Percentiles rank a stretch among this genome's conserved stretches.
Conservation (phyloP, 108 stramenopile genomes). For the Cylindrotheca fusiformis region DNA sequence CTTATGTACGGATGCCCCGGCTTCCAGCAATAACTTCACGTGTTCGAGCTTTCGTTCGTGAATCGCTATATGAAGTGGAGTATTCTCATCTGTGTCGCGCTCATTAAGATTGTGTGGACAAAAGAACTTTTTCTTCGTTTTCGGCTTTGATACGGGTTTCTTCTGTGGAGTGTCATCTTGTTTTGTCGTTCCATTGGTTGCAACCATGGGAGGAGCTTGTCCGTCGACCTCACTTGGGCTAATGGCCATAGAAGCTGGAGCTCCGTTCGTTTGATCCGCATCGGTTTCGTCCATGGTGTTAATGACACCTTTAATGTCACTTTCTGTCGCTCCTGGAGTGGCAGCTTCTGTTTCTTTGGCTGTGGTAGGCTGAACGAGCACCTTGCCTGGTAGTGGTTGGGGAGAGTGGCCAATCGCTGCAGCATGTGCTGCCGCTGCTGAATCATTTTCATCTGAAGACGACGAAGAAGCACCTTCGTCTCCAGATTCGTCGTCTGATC, state of each 20-base stretch:
- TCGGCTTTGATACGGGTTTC: neutral
- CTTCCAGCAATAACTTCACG: constrained; percentile 70
- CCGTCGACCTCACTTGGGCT: neutral
- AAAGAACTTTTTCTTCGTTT: constrained; percentile 40
- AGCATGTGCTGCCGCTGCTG: constrained; percentile 64
- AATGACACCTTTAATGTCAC: neutral
- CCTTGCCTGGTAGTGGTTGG: constrained; percentile 16
- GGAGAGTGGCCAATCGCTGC: constrained; percentile 78
- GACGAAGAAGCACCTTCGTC: constrained; percentile 33
- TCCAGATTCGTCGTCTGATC: constrained; percentile 26
- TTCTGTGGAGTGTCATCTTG: neutral
- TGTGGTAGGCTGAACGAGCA: constrained; percentile 2
- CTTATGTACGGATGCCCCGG: constrained; percentile 60
- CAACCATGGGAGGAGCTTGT: neutral
- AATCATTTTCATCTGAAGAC: constrained; percentile 63
- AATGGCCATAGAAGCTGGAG: constrained; percentile 4
- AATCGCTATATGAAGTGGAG: constrained; percentile 86
- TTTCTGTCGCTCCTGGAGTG: constrained; percentile 1
- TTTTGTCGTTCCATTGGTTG: neutral
- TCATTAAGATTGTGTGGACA: constrained; percentile 85
- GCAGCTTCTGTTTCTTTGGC: constrained; percentile 11
- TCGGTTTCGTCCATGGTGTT: constrained; percentile 8
- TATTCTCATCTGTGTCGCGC: constrained; percentile 87
- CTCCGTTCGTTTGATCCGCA: constrained; percentile 1
- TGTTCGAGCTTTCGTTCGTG: constrained; percentile 79